Evolutionary conservation across 345 rosid genomes (phyloP), one percentile per base, ranked within the genome.

Genomic region (Dipteronia dyeriana): DNA sequence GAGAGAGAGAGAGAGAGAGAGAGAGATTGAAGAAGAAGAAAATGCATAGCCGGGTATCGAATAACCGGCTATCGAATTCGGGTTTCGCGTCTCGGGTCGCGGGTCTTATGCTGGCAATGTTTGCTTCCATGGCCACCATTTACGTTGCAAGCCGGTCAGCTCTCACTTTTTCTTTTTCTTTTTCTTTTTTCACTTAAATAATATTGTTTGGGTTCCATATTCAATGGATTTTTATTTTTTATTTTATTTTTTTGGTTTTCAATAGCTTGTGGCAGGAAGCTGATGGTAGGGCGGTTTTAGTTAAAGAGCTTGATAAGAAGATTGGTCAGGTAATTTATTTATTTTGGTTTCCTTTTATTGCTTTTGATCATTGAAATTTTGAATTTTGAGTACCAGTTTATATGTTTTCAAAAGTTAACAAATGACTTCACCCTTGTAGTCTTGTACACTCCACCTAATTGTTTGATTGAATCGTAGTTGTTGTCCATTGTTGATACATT

Each of bases 221-320:
- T 29, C 53, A 22, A 43, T 49, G 47, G 6, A 7, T 25, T 20
- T 51, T 29, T 62, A 59, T 9, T 63, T 34, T 16, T n/a, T n/a
- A n/a, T 19, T 25, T 17, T 51, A 22, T 62, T 72, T 9, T 62
- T 25, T 16, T 19, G 34, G 54, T 45, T 20, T 13, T 66, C 68
- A 61, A 56, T 63, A 89, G 90, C n/a, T 70, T 87, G 63, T 87
- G 92, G 90, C 85, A 78, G 82, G 90, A 87, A 22, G 86, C 90
- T 14, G 89, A 81, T 78, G 76, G 47, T 66, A 79, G 89, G 72
- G 76, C 78, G 45, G 82, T 64, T 61, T 79, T 89, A 70, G 63
- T 79, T 22, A 38, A 80, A 49, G 85, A 87, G 73, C 83, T 89
- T 62, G 86, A 87, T 73, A 78, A 29, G 77, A 81, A 84, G 79